Conservation (phyloP, 805 yeast genomes). For the Wickerhamiella sorbophila region DNA sequence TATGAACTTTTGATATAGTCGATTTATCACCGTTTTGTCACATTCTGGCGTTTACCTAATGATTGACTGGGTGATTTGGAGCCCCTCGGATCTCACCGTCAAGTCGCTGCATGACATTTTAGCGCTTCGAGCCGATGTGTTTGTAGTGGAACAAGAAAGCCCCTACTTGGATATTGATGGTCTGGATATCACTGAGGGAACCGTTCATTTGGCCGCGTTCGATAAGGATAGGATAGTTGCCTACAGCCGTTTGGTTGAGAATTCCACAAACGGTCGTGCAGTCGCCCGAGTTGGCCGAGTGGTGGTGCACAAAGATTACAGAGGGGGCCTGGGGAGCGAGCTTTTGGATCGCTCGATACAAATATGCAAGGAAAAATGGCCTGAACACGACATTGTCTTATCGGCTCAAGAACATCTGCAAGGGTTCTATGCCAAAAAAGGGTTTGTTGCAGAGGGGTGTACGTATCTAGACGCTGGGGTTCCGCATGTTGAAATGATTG, state of each 20-base stretch:
- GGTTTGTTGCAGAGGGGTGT: constrained; percentile 8
- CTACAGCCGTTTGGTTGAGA: constrained; percentile 6
- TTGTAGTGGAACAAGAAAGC: constrained; percentile 18
- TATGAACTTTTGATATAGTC: no score
- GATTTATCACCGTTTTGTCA: not conserved
- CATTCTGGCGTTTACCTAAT: not conserved
- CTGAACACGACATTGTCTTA: constrained; percentile 1
- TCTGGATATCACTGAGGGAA: constrained; percentile 9
- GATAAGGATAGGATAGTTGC: constrained; percentile 1
- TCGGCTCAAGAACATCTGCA: constrained; percentile 13
- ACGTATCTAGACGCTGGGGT: constrained; percentile 12
- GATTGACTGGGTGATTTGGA: constrained; percentile 1
- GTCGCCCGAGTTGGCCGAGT: constrained; percentile 15
- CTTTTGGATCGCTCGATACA: constrained; percentile 7
- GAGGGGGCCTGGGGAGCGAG: constrained; percentile 14
- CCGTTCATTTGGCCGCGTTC: constrained; percentile 11
- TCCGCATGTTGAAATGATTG: constrained; percentile 15
- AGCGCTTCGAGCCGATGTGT: constrained; percentile 14
- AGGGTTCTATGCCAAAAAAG: constrained; percentile 12
- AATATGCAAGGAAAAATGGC: constrained; percentile 5
- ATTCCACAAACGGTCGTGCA: not conserved
- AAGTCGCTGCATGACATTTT: constrained; percentile 10
- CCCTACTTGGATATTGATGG: constrained; percentile 16
- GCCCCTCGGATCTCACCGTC: constrained; percentile 6
- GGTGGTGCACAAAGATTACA: constrained; percentile 6